These are phyloP conservation scores for Phyllosticta citribraziliensis DNA, from an alignment of 2,329 filamentous ascomycete genomes.

Conservation along the genomic window DNA sequence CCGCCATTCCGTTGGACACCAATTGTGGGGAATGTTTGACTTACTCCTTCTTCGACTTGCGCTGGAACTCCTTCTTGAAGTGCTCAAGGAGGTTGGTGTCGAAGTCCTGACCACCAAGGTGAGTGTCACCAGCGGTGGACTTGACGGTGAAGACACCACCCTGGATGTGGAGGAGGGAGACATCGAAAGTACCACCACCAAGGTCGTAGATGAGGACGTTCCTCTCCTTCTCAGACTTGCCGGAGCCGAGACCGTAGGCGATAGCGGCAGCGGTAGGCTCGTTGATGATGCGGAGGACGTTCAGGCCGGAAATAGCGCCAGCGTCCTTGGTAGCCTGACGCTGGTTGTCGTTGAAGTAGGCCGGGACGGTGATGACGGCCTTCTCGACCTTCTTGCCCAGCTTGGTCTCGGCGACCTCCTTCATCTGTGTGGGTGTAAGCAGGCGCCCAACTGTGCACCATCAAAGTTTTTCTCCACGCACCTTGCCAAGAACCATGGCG, in stretches of 20 bases:
- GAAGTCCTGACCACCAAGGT: slow-evolving; percentile 92
- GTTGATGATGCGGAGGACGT: slow-evolving; percentile 99
- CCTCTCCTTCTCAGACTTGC: slow-evolving; percentile 94
- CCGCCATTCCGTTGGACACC: not conserved
- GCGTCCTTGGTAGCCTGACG: slow-evolving; percentile 99
- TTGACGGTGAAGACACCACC: slow-evolving; percentile 99
- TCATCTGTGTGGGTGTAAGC: slow-evolving; percentile 59
- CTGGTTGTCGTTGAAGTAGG: slow-evolving; percentile 99
- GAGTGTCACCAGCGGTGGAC: slow-evolving; percentile 95
- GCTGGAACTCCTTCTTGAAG: slow-evolving; percentile 90
- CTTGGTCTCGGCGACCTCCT: slow-evolving; percentile 97
- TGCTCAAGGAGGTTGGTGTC: slow-evolving; percentile 91
- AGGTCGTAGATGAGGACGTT: slow-evolving; percentile 99
- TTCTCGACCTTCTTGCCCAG: slow-evolving; percentile 98
- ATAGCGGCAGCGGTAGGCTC: slow-evolving; percentile 97
- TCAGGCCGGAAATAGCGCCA: slow-evolving; percentile 91
- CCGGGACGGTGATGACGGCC: slow-evolving; percentile 96
- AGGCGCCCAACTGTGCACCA: not conserved
- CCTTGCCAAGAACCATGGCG: slow-evolving; percentile 97
- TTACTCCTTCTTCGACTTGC: slow-evolving; percentile 59
- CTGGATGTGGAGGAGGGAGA: slow-evolving; percentile 96
- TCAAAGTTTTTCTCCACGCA: slow-evolving; percentile 33
- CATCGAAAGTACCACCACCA: slow-evolving; percentile 99
- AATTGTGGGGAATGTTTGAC: not conserved
- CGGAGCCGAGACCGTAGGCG: slow-evolving; percentile 91